Evolutionary conservation across 208 protist genomes (phyloP).

Genomic region (Leishmania major): DNA sequence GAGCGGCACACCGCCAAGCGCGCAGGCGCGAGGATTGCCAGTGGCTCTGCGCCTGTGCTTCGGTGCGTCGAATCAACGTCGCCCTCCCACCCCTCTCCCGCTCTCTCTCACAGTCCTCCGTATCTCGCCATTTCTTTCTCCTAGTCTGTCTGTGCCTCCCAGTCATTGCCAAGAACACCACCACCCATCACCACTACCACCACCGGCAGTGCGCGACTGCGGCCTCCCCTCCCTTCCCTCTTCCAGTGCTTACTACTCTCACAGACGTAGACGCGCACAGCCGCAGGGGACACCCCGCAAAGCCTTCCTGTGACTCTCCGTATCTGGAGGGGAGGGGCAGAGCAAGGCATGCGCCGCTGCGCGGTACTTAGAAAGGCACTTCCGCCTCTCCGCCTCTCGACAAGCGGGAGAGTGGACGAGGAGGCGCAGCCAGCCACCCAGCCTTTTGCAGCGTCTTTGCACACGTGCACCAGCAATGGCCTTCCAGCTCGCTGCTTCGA

Average conservation of each 20-base stretch:
- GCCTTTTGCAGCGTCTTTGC: background rate
- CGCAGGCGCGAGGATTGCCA: background rate
- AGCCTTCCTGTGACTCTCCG: background rate
- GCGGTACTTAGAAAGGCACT: background rate
- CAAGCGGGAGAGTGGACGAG: background rate
- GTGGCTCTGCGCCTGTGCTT: background rate
- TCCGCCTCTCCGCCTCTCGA: conserved; percentile 1
- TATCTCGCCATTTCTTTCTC: background rate
- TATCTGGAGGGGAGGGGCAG: background rate
- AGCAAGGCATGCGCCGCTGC: conserved; percentile 4
- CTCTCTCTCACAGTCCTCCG: background rate
- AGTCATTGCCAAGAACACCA: background rate
- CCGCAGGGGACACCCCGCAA: background rate
- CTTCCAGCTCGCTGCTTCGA: background rate
- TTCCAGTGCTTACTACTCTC: background rate
- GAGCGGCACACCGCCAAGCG: background rate
- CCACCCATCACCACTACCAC: background rate
- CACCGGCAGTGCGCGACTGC: background rate
- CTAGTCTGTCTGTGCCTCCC: background rate
- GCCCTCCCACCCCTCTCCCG: background rate
- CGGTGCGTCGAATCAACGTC: background rate
- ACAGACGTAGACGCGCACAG: background rate
- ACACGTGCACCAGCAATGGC: background rate
- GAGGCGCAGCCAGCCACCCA: background rate
- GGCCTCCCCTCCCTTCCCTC: background rate